Conservation (phyloP, 2,329 filamentous ascomycete genomes). For the Beauveria sp. region DNA sequence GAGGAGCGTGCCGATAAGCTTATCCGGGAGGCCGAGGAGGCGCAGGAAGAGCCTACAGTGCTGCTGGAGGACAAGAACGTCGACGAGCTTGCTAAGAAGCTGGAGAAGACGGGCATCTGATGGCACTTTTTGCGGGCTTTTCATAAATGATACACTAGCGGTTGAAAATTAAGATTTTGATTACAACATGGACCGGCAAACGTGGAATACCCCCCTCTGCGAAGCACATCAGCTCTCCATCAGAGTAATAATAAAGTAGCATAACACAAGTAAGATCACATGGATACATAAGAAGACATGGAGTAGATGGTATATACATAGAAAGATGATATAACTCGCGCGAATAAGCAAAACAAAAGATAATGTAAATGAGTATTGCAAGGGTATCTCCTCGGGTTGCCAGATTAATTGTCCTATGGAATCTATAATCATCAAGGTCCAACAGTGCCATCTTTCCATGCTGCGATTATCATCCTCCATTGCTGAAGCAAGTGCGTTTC, state of each 20-base stretch:
- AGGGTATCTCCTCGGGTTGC: neutral
- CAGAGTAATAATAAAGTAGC: no score
- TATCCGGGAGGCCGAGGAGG: conserved; percentile 61
- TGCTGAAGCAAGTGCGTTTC: neutral
- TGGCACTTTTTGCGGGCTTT: neutral
- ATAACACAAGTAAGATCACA: no score
- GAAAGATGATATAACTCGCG: neutral
- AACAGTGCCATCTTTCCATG: neutral
- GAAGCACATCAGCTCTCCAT: neutral
- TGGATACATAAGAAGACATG: no score
- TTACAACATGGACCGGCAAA: neutral
- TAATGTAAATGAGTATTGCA: neutral
- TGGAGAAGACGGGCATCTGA: conserved; percentile 63
- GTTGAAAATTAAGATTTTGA: conserved; percentile 15
- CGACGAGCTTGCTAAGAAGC: conserved; percentile 66
- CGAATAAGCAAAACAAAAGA: neutral
- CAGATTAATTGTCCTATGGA: neutral
- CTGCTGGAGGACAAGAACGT: conserved; percentile 69
- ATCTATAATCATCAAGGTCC: neutral
- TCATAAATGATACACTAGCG: conserved; percentile 21
- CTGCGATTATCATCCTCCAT: neutral
- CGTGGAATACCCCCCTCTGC: neutral
- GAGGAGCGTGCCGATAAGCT: conserved; percentile 63
- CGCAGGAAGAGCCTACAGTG: conserved; percentile 65
- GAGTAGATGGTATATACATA: no score